A percentile compares a stretch with the other conserved stretches of the same genome.
Evolutionary conservation across 306 rosid species (phyloP).

Genomic region (Glycine soja): DNA sequence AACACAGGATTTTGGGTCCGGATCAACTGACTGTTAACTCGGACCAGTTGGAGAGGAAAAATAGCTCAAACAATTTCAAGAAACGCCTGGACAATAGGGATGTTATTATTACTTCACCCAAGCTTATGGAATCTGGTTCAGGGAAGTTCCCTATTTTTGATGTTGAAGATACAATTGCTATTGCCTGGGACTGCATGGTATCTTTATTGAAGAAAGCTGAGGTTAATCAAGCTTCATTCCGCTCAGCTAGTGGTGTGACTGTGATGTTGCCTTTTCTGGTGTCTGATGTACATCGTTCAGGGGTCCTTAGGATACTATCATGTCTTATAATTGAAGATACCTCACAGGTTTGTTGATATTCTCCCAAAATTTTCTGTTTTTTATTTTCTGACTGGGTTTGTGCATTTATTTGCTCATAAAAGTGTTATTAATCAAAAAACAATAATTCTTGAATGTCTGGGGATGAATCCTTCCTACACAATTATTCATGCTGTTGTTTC

Average conservation of each 20-base stretch:
- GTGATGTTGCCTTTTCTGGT: constrained; percentile 85
- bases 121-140: constrained; percentile 76
- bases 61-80: constrained; percentile 75
- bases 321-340: constrained; percentile 90
- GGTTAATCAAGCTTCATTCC: constrained; percentile 86
- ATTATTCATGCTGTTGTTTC: constrained; percentile 35
- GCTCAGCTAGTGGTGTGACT: constrained; percentile 83
- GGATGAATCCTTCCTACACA: constrained; percentile 16
- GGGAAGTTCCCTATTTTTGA: constrained; percentile 93
- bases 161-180: constrained; percentile 70
- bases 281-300: constrained; percentile 83
- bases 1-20: constrained; percentile 74
- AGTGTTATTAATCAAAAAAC: constrained; percentile 12
- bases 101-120: constrained; percentile 88
- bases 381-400: constrained; percentile 30
- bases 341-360: constrained; percentile 72
- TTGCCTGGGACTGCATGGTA: constrained; percentile 99
- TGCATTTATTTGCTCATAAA: constrained; percentile 21
- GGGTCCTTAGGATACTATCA: constrained; percentile 90
- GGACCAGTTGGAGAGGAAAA: constrained; percentile 66
- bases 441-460: too few relatives aligned
- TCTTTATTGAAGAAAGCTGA: constrained; percentile 94
- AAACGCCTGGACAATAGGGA: constrained; percentile 80
- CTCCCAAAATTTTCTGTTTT: neutral
- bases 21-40: constrained; percentile 62